A percentile compares a stretch with the other conserved stretches of the same genome.
phyloP scores from a whole-genome alignment of 441 rosid species.

The Gossypium gossypioides region DNA sequence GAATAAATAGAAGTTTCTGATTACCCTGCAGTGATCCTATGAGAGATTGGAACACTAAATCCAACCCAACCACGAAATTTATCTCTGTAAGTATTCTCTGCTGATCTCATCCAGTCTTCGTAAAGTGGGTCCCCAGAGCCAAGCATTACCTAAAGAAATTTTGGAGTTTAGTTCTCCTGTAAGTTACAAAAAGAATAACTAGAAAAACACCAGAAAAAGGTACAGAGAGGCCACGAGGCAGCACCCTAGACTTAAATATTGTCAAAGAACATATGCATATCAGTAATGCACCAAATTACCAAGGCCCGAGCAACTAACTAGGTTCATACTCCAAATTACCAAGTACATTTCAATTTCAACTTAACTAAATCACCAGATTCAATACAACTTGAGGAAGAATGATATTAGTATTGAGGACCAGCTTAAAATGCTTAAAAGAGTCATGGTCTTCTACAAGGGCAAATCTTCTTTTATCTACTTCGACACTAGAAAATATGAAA shows the following conservation, averaged over 20 bases:
- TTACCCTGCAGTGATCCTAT: conserved; percentile 92
- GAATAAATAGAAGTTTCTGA: background rate
- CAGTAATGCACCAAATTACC: background rate
- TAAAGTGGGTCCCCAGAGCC: conserved; percentile 72
- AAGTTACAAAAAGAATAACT: background rate
- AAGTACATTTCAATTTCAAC: background rate
- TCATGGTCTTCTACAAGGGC: background rate
- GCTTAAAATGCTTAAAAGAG: background rate
- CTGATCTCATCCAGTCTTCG: conserved; percentile 79
- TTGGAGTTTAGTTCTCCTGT: conserved; percentile 11
- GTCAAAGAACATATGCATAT: background rate
- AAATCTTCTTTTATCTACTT: background rate
- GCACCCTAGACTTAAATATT: background rate
- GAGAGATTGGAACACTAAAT: conserved; percentile 80
- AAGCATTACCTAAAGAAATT: conserved; percentile 65
- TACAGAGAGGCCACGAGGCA: background rate
- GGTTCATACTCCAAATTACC: background rate
- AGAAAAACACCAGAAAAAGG: background rate
- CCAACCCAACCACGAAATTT: conserved; percentile 97
- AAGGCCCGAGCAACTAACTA: background rate
- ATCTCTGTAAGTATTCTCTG: conserved; percentile 54
- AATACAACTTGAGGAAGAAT: background rate
- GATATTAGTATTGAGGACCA: background rate
- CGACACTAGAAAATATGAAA: background rate
- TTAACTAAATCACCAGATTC: background rate